Evolutionary conservation across 352 stramenopile genomes (phyloP), one percentile per base, ranked within the genome.

Genomic region (Aphanomyces astaci): DNA sequence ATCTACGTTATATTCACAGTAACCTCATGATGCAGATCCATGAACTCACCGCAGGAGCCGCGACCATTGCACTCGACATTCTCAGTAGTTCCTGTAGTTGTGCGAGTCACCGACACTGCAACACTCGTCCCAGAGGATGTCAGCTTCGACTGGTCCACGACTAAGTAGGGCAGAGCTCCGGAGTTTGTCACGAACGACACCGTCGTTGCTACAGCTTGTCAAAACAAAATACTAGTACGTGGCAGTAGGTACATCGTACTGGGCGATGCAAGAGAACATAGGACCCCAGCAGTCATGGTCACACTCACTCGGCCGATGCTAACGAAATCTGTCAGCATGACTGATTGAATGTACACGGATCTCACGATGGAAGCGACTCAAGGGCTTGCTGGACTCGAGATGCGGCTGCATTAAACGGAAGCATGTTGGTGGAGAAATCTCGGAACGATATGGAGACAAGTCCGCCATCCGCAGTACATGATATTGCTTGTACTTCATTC

Each of bases 361-460:
- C 77, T 15, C 64, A 88, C 80, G 80, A 84, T 24, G 80, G 73
- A 10, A 92, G 75, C 17, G 46, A 72, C 60, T 94, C 77, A 1
- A 94, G 70, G 0, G 79, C 77, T 22, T 70, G 56, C 30, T 79
- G 71, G 0, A 90, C 64, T 33, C 70, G 15, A 2, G 22, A 39
- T 32, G 72, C 22, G 0, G 76, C 71, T 17, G 77, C 71, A 48
- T 75, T 67, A 25, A 57, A 76, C 1, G 74, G 22, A 15, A 94
- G 77, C 13, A 53, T 31, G 4, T 65, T 63, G 0, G 84, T 90
- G 9, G 76, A 84, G 66, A 88, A 79, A 27, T 82, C 87, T 1
- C 85, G 81, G 56, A 96, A 97, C 7, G 75, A 79, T 4, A 97
- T 66, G 2, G 71, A 84, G 63, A 96, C 92, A 1, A 67, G 87